Evolutionary conservation across 2,329 filamentous ascomycete genomes (phyloP).

Genomic region (Cryphonectria naterciae): DNA sequence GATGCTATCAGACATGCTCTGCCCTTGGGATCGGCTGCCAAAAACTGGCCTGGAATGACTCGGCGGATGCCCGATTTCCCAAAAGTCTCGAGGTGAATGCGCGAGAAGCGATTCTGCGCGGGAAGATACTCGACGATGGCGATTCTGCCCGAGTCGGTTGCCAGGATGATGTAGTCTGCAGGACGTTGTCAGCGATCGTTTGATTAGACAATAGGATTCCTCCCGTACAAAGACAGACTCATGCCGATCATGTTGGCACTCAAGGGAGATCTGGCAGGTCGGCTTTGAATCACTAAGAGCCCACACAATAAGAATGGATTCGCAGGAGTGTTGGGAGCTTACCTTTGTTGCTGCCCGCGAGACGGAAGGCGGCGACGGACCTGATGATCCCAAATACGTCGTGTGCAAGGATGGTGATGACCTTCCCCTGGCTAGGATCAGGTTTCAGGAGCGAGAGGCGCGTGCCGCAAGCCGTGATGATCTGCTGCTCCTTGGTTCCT

Average conservation of each 20-base stretch:
- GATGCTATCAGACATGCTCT: slow-evolving; percentile 93
- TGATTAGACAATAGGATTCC: slow-evolving; percentile 8
- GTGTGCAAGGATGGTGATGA: slow-evolving; percentile 84
- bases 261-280: slow-evolving; percentile 51
- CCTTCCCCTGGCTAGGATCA: slow-evolving; percentile 82
- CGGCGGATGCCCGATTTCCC: slow-evolving; percentile 94
- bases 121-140: slow-evolving; percentile 91
- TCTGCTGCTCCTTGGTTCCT: slow-evolving; percentile 96
- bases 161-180: slow-evolving; percentile 92
- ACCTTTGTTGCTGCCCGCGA: slow-evolving; percentile 97
- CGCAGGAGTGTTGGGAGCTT: slow-evolving; percentile 49
- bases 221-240: slow-evolving; percentile 29
- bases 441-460: slow-evolving; percentile 86
- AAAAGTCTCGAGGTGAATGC: slow-evolving; percentile 94
- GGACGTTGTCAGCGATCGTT: slow-evolving; percentile 21
- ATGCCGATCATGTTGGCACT: slow-evolving; percentile 29
- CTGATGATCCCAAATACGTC: slow-evolving; percentile 97
- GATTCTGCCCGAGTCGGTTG: slow-evolving; percentile 93
- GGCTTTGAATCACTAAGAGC: slow-evolving; percentile 76
- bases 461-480: slow-evolving; percentile 90
- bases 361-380: slow-evolving; percentile 82
- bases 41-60: slow-evolving; percentile 93
- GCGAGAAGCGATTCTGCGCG: slow-evolving; percentile 82
- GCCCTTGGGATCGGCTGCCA: slow-evolving; percentile 94
- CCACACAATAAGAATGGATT: slow-evolving; percentile 42